Percentiles rank a stretch among this genome's conserved stretches.
phyloP scores from a whole-genome alignment of 352 stramenopile genomes.

The Phytophthora foliorum region DNA sequence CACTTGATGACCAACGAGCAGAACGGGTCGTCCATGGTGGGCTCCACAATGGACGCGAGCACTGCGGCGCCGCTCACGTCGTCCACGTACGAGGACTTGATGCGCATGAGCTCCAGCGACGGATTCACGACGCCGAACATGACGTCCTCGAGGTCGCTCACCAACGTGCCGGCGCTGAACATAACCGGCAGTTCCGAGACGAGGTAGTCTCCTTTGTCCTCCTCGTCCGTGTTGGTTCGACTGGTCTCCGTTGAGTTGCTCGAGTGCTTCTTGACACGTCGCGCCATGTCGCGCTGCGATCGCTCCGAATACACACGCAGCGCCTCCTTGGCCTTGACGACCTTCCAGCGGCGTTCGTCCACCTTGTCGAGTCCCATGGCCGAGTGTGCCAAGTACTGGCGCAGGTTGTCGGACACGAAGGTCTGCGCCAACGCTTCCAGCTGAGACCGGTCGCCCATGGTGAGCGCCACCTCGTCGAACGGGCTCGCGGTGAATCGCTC shows the following conservation, averaged over 20 bases:
- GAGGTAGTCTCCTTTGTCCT: conserved; percentile 15
- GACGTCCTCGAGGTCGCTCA: conserved; percentile 45
- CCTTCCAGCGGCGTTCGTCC: conserved; percentile 44
- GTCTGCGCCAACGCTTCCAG: conserved; percentile 36
- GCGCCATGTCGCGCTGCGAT: conserved; percentile 36
- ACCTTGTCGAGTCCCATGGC: conserved; percentile 38
- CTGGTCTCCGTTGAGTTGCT: conserved; percentile 15
- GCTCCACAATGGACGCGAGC: conserved; percentile 48
- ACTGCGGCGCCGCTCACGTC: conserved; percentile 48
- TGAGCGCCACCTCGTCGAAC: conserved; percentile 36
- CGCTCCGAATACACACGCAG: conserved; percentile 42
- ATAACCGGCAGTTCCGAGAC: conserved; percentile 36
- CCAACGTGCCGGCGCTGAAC: conserved; percentile 42
- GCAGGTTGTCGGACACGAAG: conserved; percentile 45
- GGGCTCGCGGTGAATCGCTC: conserved; percentile 36
- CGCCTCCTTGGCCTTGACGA: conserved; percentile 42
- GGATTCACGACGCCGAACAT: conserved; percentile 52
- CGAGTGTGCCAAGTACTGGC: conserved; percentile 50
- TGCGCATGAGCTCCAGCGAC: conserved; percentile 45
- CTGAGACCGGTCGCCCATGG: conserved; percentile 33
- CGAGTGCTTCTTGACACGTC: conserved; percentile 24
- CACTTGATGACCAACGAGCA: conserved; percentile 53
- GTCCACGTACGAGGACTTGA: conserved; percentile 60
- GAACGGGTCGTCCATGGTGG: conserved; percentile 62
- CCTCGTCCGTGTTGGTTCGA: conserved; percentile 9